Evolutionary conservation across 108 stramenopile species (phyloP), one percentile per base, ranked within the genome.

Genomic region (Fragilaria crotonensis): DNA sequence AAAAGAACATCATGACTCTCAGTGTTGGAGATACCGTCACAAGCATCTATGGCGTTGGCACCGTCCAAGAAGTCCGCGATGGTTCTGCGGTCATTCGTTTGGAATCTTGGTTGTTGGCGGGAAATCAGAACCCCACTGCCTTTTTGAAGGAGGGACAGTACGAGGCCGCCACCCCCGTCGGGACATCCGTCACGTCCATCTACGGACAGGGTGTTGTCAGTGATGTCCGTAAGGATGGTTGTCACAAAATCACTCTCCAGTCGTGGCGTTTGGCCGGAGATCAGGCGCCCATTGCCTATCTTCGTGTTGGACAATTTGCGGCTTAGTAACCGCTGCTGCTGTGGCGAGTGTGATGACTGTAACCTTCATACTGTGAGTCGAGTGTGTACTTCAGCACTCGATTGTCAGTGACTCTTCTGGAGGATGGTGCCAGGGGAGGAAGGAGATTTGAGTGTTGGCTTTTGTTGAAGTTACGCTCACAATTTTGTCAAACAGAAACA

Each of bases 21-120:
- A n/a, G 93, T 44, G 87, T 81, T 28, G 93, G 93, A 57, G 93
- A 94, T 60, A 76, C 64, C 2, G 89, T 94, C 25, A 87, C 72
- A 62, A 83, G 77, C 44, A 72, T 63, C 45, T 48, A 80, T 33
- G 93, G 93, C 25, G 67, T 71, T 46, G 93, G 89, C 9, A 68
- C 80, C 21, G 93, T 94, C 1, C 68, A 62, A 33, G 87, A 88
- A 48, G 74, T 90, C 29, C 67, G 69, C 50, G 79, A 87, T 63
- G 85, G 85, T 28, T 48, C 82, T 25, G 80, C 81, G 22, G 68
- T 73, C n/a, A 60, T 83, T 32, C 75, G 60, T n/a, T 75, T 85
- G 31, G 79, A 77, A 19, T 28, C 20, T 3, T 65, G 67, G 67
- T 45, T 57, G 27, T 54, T 68, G 20, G 67, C 73, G 30, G 52